A percentile compares a stretch with the other conserved stretches of the same genome.
Evolutionary conservation across 2,329 filamentous ascomycete genomes (phyloP).

Genomic region (Tolypocladium ophioglossoides): DNA sequence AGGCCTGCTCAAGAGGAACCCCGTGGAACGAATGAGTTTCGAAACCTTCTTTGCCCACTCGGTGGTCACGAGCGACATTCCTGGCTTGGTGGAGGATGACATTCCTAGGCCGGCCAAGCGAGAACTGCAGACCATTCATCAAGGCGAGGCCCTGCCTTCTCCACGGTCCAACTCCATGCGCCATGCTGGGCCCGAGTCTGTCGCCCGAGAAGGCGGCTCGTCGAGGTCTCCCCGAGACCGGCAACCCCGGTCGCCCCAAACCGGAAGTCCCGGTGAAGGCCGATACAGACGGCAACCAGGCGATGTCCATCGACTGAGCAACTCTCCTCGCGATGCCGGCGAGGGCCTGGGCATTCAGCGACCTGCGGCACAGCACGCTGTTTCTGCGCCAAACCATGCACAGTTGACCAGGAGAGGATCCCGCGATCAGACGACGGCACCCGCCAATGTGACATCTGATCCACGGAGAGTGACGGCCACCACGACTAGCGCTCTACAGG

Average conservation of each 20-base stretch:
- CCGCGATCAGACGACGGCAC: conserved; percentile 12
- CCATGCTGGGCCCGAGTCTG: conserved; percentile 25
- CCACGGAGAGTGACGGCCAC: conserved; percentile 20
- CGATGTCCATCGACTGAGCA: conserved; percentile 22
- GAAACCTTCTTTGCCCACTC: conserved; percentile 71
- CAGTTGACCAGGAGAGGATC: conserved; percentile 14
- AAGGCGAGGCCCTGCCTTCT: conserved; percentile 17
- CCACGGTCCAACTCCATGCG: conserved; percentile 17
- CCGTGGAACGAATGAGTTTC: conserved; percentile 77
- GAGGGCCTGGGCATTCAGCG: conserved; percentile 44
- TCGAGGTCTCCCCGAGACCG: conserved; percentile 32
- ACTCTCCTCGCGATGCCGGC: conserved; percentile 33
- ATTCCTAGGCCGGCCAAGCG: conserved; percentile 30
- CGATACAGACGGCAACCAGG: conserved; percentile 17
- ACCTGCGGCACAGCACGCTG: conserved; percentile 33
- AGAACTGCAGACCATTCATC: conserved; percentile 24
- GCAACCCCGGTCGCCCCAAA: conserved; percentile 29
- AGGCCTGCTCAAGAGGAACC: conserved; percentile 71
- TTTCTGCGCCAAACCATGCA: conserved; percentile 36
- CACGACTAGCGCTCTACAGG: conserved; percentile 14
- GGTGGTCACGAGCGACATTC: conserved; percentile 66
- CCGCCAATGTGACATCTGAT: conserved; percentile 18
- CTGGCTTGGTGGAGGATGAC: conserved; percentile 72
- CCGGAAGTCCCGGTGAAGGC: conserved; percentile 30
- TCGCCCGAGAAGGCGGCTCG: conserved; percentile 19